Percentiles rank a stretch among this genome's conserved stretches.
Conservation (phyloP, 768 basidiomycete species). For the Chalciporus pseudorubinellus region DNA sequence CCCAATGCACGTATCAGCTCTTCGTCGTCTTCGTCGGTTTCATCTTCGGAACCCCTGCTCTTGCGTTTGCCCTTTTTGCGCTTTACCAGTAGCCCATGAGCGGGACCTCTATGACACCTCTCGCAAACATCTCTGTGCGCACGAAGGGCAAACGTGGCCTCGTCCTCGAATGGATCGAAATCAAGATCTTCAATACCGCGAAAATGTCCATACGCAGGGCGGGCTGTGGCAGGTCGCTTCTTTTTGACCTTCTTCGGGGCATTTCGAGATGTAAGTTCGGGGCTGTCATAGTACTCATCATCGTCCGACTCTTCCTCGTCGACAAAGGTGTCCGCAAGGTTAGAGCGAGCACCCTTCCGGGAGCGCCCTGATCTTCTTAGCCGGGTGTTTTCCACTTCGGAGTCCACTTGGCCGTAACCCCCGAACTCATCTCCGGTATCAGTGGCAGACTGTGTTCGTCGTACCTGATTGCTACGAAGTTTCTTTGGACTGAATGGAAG, state of each 20-base stretch:
- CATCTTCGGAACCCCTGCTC: constrained; percentile 44
- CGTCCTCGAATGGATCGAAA: constrained; percentile 48
- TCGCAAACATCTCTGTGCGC: constrained; percentile 66
- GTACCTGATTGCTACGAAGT: constrained; percentile 38
- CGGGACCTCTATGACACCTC: constrained; percentile 62
- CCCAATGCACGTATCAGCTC: constrained; percentile 53
- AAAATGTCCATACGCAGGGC: constrained; percentile 51
- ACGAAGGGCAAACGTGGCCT: constrained; percentile 53
- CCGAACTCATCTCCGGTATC: constrained; percentile 44
- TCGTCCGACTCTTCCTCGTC: constrained; percentile 32
- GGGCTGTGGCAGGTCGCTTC: constrained; percentile 35
- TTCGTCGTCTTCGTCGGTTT: constrained; percentile 48
- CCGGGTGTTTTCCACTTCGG: constrained; percentile 21
- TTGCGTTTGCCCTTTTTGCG: constrained; percentile 41
- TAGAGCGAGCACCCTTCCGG: constrained; percentile 38
- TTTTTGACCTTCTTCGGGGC: constrained; percentile 21
- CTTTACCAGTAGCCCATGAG: constrained; percentile 50
- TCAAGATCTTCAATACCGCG: constrained; percentile 42
- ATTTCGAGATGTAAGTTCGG: constrained; percentile 5
- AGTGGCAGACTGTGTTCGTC: constrained; percentile 21
- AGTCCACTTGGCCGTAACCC: constrained; percentile 35
- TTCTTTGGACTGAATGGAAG: constrained; percentile 72
- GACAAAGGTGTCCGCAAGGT: constrained; percentile 28
- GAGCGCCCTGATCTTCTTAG: constrained; percentile 51
- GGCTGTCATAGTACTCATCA: constrained; percentile 35